Evolutionary conservation across 257 asterid species (phyloP).

Genomic region (Haberlea rhodopensis): DNA sequence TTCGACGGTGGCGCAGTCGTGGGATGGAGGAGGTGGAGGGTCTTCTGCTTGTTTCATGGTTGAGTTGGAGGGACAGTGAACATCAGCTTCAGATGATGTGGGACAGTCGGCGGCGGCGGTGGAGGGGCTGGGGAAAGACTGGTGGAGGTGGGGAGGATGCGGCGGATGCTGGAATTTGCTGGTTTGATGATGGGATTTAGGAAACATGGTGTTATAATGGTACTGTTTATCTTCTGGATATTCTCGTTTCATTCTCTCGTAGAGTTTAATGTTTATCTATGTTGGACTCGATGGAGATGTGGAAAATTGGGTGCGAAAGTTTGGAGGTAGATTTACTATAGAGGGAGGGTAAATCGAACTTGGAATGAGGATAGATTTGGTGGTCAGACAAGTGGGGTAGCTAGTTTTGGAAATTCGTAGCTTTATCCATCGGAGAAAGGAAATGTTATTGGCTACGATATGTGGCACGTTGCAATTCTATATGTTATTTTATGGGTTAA

Average conservation of each 20-base stretch:
- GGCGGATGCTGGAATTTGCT: conserved; percentile 31
- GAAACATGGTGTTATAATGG: conserved; percentile 39
- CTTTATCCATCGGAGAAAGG: no score
- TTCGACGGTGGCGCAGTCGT: conserved; percentile 44
- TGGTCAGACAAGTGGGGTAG: no score
- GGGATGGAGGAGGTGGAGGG: conserved; percentile 19
- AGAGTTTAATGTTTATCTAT: not conserved
- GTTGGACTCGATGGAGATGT: not conserved
- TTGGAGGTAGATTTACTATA: no score
- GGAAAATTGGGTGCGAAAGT: no score
- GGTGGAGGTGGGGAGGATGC: conserved; percentile 26
- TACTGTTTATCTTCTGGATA: conserved; percentile 35
- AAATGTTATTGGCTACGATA: no score
- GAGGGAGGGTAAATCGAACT: no score
- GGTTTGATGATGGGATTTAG: conserved; percentile 48
- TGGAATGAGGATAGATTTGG: no score
- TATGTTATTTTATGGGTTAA: no score
- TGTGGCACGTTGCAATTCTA: no score
- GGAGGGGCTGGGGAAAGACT: not conserved
- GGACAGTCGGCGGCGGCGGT: conserved; percentile 22
- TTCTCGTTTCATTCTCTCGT: conserved; percentile 46
- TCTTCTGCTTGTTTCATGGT: not conserved
- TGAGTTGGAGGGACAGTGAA: conserved; percentile 24
- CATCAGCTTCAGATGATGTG: conserved; percentile 28
- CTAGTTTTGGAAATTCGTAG: no score